Evolutionary conservation across 1,284 basidiomycete genomes (phyloP).

Genomic region (Wallemia ichthyophaga): DNA sequence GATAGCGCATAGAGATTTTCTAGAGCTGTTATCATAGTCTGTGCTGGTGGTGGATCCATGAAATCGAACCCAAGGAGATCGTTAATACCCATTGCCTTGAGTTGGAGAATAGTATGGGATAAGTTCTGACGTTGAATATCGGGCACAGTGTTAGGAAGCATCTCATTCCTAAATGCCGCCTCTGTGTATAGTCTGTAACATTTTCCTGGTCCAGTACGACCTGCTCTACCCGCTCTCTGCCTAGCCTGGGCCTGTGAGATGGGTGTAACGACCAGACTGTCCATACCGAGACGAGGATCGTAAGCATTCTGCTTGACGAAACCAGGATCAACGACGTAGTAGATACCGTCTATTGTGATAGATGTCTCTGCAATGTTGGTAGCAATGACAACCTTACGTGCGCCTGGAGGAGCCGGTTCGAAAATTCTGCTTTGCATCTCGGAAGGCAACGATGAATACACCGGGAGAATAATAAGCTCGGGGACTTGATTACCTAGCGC

Average conservation of each 20-base stretch:
- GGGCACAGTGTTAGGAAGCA: slow-evolving; percentile 89
- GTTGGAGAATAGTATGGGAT: slow-evolving; percentile 65
- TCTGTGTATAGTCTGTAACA: slow-evolving; percentile 96
- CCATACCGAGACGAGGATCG: slow-evolving; percentile 90
- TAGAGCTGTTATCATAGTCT: slow-evolving; percentile 67
- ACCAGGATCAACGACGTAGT: slow-evolving; percentile 95
- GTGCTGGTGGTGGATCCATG: slow-evolving; percentile 93
- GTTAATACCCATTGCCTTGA: slow-evolving; percentile 98
- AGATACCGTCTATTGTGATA: slow-evolving; percentile 91
- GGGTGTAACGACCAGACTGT: slow-evolving; percentile 88
- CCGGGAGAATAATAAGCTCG: slow-evolving; percentile 80
- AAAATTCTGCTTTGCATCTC: slow-evolving; percentile 95
- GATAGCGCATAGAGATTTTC: slow-evolving; percentile 83
- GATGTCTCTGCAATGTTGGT: slow-evolving; percentile 98
- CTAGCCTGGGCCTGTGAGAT: slow-evolving; percentile 95
- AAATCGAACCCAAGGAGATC: slow-evolving; percentile 95
- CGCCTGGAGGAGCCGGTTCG: slow-evolving; percentile 83
- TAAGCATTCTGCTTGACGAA: slow-evolving; percentile 98
- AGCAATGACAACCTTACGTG: slow-evolving; percentile 88
- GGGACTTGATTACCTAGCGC: slow-evolving; percentile 88
- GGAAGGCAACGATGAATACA: slow-evolving; percentile 88
- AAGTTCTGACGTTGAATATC: slow-evolving; percentile 93
- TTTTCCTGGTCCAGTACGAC: slow-evolving; percentile 90
- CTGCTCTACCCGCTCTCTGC: slow-evolving; percentile 81
- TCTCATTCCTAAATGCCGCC: slow-evolving; percentile 89